phyloP scores from a whole-genome alignment of 2,329 filamentous ascomycete genomes.

The Neoscytalidium dimidiatum region DNA sequence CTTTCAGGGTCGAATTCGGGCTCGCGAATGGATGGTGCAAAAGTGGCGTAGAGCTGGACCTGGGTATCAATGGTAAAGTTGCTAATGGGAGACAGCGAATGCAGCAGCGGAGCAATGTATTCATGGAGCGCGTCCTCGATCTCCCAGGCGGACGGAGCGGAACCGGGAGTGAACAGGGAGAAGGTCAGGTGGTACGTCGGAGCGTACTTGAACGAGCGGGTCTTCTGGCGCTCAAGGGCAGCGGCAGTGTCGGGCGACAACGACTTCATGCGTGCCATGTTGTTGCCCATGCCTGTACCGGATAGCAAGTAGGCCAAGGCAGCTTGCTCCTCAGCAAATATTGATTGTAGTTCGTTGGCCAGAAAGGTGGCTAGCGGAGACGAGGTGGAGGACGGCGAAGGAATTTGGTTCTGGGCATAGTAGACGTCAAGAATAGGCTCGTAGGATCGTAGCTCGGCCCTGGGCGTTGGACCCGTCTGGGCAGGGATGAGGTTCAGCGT shows the following conservation, averaged over 20 bases:
- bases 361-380: constrained; percentile 75
- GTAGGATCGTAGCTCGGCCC: constrained; percentile 68
- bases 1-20: constrained; percentile 56
- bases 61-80: constrained; percentile 97
- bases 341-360: constrained; percentile 71
- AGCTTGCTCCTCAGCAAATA: constrained; percentile 87
- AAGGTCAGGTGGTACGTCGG: constrained; percentile 95
- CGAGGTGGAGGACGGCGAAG: constrained; percentile 67
- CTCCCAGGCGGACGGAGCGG: constrained; percentile 83
- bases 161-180: constrained; percentile 83
- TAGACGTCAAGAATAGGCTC: constrained; percentile 73
- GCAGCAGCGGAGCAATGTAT: constrained; percentile 79
- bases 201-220: constrained; percentile 85
- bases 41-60: constrained; percentile 84
- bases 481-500: constrained; percentile 70
- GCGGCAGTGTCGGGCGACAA: constrained; percentile 47
- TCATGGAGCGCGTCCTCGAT: constrained; percentile 78
- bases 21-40: constrained; percentile 62
- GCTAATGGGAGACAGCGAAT: constrained; percentile 78
- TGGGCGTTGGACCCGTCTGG: constrained; percentile 52
- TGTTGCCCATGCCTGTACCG: constrained; percentile 43
- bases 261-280: constrained; percentile 51
- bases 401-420: constrained; percentile 70
- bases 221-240: constrained; percentile 69
- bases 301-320: constrained; percentile 61